These are phyloP conservation scores for Podila minutissima DNA, from an alignment of 192 early-diverging fungal genomes.

Conservation along the genomic window DNA sequence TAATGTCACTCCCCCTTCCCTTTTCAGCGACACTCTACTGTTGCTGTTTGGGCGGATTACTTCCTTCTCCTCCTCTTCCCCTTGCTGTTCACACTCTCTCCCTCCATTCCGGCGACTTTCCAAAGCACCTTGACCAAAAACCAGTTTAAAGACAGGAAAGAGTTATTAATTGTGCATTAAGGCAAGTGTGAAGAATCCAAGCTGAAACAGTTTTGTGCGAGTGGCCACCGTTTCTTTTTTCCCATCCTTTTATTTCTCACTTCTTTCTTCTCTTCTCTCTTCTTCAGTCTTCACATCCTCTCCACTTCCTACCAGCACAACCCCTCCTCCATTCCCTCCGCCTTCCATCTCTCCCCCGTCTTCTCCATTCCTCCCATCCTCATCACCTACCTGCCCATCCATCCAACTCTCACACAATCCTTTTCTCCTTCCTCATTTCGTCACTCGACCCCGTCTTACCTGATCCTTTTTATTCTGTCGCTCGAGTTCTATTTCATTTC, in stretches of 20 bases:
- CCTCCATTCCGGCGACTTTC: too few relatives aligned
- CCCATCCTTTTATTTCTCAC: not conserved
- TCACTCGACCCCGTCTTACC: not conserved
- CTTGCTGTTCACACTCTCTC: too few relatives aligned
- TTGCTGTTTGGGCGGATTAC: too few relatives aligned
- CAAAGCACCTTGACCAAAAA: too few relatives aligned
- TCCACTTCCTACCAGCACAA: not conserved
- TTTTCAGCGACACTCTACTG: too few relatives aligned
- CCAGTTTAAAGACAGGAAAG: too few relatives aligned
- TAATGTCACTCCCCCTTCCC: too few relatives aligned
- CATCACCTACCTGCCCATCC: not conserved
- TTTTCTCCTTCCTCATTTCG: not conserved
- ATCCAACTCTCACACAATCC: not conserved
- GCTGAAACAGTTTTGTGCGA: not conserved
- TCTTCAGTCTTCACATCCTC: not conserved
- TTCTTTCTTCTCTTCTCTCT: not conserved
- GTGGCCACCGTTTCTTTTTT: not conserved
- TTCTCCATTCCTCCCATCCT: not conserved
- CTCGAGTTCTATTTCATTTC: too few relatives aligned
- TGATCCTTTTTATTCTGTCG: too few relatives aligned
- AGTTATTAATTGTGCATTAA: too few relatives aligned
- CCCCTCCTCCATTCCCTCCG: not conserved
- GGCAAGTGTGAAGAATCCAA: not conserved
- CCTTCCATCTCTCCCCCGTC: not conserved
- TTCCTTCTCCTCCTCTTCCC: too few relatives aligned